Percentiles rank a stretch among this genome's conserved stretches.
phyloP scores from a whole-genome alignment of 2,329 filamentous ascomycete genomes.

The Aspergillus novoparasiticus region DNA sequence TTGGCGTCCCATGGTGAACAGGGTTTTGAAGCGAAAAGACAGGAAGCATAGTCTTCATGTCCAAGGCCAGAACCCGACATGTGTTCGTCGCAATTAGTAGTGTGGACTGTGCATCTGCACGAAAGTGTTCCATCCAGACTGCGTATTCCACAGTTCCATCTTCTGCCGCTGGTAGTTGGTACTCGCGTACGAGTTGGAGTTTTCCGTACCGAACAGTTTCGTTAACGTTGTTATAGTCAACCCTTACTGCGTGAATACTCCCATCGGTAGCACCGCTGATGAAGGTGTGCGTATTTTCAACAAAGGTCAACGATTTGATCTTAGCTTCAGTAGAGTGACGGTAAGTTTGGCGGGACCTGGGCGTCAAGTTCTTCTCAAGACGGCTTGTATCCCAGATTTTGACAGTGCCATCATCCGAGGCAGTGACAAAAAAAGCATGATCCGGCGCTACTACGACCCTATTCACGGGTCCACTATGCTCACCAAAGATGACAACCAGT shows the following conservation, averaged over 20 bases:
- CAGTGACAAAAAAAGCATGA: constrained; percentile 92
- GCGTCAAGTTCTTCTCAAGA: constrained; percentile 86
- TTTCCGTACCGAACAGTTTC: constrained; percentile 74
- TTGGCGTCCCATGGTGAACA: constrained; percentile 86
- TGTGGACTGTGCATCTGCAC: constrained; percentile 77
- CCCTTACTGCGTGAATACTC: constrained; percentile 83
- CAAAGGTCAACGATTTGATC: constrained; percentile 82
- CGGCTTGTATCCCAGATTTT: constrained; percentile 92
- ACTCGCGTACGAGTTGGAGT: constrained; percentile 73
- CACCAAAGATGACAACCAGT: constrained; percentile 83
- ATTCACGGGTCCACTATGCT: constrained; percentile 82
- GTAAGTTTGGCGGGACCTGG: constrained; percentile 84
- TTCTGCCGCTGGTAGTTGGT: constrained; percentile 60
- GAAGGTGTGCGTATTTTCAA: constrained; percentile 93
- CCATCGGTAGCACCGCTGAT: constrained; percentile 88
- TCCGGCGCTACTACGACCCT: constrained; percentile 82
- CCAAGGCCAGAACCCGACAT: constrained; percentile 79
- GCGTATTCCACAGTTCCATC: constrained; percentile 66
- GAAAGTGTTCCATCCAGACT: constrained; percentile 91
- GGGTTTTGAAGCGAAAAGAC: constrained; percentile 83
- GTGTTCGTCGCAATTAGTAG: constrained; percentile 84
- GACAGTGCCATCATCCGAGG: constrained; percentile 85
- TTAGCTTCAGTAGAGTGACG: constrained; percentile 70
- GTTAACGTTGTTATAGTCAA: constrained; percentile 65
- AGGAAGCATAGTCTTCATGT: constrained; percentile 82